A percentile compares a stretch with the other conserved stretches of the same genome.
Conservation (phyloP, 352 stramenopile species). For the Phytophthora parvispora region DNA sequence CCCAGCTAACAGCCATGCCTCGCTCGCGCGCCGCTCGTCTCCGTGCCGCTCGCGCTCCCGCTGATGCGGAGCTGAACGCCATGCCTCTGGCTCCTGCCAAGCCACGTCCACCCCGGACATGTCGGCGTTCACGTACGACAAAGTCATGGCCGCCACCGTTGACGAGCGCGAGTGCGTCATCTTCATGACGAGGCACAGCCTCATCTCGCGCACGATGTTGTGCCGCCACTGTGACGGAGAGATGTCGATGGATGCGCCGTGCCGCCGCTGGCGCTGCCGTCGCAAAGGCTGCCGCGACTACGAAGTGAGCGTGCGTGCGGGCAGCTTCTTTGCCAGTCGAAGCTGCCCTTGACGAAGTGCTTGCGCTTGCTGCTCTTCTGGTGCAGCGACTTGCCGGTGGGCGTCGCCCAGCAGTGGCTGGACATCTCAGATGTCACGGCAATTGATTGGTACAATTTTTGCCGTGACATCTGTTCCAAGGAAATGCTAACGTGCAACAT, state of each 20-base stretch:
- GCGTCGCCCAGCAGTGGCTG: neutral
- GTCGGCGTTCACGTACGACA: too few relatives aligned
- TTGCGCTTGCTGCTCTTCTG: neutral
- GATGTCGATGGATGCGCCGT: neutral
- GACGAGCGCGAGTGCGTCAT: too few relatives aligned
- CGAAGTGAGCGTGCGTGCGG: neutral
- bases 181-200: too few relatives aligned
- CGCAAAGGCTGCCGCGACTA: neutral
- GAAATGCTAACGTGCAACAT: neutral
- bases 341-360: slow-evolving; percentile 1
- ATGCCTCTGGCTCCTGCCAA: too few relatives aligned
- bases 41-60: too few relatives aligned
- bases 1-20: too few relatives aligned
- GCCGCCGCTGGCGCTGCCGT: neutral
- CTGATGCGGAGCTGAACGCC: too few relatives aligned
- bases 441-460: slow-evolving; percentile 8
- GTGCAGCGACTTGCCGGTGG: slow-evolving; percentile 1
- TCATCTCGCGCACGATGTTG: too few relatives aligned
- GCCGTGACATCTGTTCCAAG: neutral
- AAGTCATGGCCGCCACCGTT: too few relatives aligned
- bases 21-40: too few relatives aligned
- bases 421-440: neutral
- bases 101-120: too few relatives aligned
- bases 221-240: too few relatives aligned
- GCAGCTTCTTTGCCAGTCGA: neutral